phyloP scores from a whole-genome alignment of 1,139 yeast genomes.

The Kodamaea plutei region DNA sequence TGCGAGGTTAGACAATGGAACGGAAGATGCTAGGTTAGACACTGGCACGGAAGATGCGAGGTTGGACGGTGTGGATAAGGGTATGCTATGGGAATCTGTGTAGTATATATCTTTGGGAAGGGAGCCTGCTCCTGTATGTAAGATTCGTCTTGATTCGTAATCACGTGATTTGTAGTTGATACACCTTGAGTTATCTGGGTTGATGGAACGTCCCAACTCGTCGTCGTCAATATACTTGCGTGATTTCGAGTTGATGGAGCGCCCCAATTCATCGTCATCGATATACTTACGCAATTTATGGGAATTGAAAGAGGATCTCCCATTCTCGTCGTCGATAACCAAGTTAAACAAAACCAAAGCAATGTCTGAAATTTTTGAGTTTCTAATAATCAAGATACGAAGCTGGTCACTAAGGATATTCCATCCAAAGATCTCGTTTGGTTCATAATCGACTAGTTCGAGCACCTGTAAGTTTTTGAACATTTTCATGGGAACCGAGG shows the following conservation, averaged over 20 bases:
- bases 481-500: constrained; percentile 58
- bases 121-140: constrained; percentile 22
- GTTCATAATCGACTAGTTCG: constrained; percentile 57
- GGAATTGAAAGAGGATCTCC: constrained; percentile 37
- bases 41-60: constrained; percentile 4
- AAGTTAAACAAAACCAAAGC: constrained; percentile 48
- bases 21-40: neutral
- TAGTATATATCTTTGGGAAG: constrained; percentile 20
- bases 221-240: neutral
- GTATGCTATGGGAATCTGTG: constrained; percentile 9
- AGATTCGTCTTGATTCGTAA: neutral
- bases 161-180: neutral
- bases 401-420: constrained; percentile 51
- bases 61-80: constrained; percentile 7
- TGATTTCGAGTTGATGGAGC: constrained; percentile 1
- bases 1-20: neutral
- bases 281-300: constrained; percentile 18
- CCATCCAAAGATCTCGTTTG: constrained; percentile 68
- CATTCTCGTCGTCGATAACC: constrained; percentile 53
- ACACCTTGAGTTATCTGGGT: neutral
- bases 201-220: constrained; percentile 5
- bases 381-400: constrained; percentile 51
- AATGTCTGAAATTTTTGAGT: constrained; percentile 47
- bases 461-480: constrained; percentile 61
- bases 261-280: constrained; percentile 9